Percentiles rank a stretch among this genome's conserved stretches.
These are phyloP conservation scores for Noccaea bulbosa DNA, from an alignment of 345 rosid species.

Conservation along the genomic window DNA sequence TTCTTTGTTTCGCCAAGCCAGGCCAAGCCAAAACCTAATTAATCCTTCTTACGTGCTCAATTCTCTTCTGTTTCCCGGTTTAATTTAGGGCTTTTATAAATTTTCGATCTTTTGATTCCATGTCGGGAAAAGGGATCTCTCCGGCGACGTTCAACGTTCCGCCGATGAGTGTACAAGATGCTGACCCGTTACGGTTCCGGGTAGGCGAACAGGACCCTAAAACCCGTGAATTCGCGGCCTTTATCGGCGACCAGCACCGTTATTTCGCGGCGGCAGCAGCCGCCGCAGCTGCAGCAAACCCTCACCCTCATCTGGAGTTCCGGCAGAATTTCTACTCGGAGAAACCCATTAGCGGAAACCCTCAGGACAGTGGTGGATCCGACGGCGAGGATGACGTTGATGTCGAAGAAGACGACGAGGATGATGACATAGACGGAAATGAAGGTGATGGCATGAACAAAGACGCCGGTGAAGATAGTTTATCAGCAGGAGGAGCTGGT, in stretches of 20 bases:
- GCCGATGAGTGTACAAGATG: slow-evolving; percentile 44
- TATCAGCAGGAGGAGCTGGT: slow-evolving; percentile 38
- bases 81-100: neutral
- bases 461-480: slow-evolving; percentile 27
- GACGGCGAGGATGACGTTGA: slow-evolving; percentile 43
- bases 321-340: slow-evolving; percentile 41
- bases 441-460: slow-evolving; percentile 40
- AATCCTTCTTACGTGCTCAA: neutral
- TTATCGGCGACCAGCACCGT: slow-evolving; percentile 44
- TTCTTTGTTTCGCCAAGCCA: neutral
- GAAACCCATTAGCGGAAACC: slow-evolving; percentile 35
- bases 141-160: slow-evolving; percentile 30
- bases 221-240: slow-evolving; percentile 46
- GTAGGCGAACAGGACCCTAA: slow-evolving; percentile 43
- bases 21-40: neutral
- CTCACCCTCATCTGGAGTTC: slow-evolving; percentile 40
- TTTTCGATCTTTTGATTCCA: slow-evolving; percentile 20
- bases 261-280: slow-evolving; percentile 45
- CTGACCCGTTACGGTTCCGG: slow-evolving; percentile 47
- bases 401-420: slow-evolving; percentile 42
- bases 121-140: slow-evolving; percentile 42
- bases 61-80: neutral
- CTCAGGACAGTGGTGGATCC: slow-evolving; percentile 45
- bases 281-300: slow-evolving; percentile 43
- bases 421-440: slow-evolving; percentile 40